These are phyloP conservation scores for Limonium bicolor DNA, from an alignment of 148 eudicot species.

Conservation along the genomic window DNA sequence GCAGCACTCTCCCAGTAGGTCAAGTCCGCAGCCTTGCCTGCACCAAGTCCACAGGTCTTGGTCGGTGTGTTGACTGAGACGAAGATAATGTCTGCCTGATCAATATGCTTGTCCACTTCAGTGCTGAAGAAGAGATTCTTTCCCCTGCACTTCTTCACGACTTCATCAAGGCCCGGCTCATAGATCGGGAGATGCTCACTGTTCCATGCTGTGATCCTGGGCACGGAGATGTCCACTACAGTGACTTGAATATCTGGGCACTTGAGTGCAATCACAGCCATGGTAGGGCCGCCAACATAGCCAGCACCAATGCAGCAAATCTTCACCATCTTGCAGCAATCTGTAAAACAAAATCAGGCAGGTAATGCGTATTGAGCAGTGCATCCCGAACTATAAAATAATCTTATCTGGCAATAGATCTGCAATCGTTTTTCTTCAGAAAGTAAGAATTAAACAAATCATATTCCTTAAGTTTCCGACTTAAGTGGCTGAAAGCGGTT, in stretches of 20 bases:
- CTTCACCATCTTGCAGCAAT: constrained; percentile 13
- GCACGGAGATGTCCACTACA: constrained; percentile 11
- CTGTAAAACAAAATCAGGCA: no score
- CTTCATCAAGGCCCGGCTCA: constrained; percentile 15
- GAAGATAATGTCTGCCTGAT: constrained; percentile 10
- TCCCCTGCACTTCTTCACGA: constrained; percentile 17
- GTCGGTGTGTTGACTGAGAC: constrained; percentile 16
- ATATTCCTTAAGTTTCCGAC: no score
- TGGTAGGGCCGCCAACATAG: constrained; percentile 17
- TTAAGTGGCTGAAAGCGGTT: no score
- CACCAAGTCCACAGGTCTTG: constrained; percentile 15
- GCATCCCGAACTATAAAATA: no score
- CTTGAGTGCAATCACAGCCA: constrained; percentile 17
- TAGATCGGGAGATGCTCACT: constrained; percentile 15
- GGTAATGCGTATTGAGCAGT: no score
- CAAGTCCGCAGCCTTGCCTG: constrained; percentile 15
- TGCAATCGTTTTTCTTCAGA: no score
- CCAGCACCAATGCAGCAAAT: constrained; percentile 16
- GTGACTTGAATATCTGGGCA: constrained; percentile 12
- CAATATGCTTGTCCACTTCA: constrained; percentile 16
- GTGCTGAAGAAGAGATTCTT: constrained; percentile 18
- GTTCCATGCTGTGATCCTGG: constrained; percentile 16
- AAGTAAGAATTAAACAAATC: no score
- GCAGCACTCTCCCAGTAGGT: constrained; percentile 20
- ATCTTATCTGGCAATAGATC: no score